Evolutionary conservation across 176 grass and related monocot genomes (phyloP).

Genomic region (Paspalum vaginatum): DNA sequence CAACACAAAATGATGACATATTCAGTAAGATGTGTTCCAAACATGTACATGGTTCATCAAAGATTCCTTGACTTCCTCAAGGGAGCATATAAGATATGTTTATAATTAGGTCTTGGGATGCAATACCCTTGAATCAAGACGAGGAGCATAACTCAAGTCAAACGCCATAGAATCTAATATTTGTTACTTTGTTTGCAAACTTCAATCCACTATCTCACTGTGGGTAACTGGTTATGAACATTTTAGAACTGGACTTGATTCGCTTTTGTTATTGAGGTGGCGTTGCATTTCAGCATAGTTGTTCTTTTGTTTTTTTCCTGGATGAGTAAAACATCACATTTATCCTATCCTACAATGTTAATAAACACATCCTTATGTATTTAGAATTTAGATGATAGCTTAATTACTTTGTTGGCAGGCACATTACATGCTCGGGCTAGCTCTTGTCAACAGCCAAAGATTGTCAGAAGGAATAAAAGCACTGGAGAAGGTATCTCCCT

Average conservation of each 20-base stretch:
- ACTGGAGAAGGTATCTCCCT: constrained; percentile 72
- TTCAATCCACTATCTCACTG: not conserved
- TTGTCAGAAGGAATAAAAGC: constrained; percentile 79
- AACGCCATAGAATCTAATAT: not conserved
- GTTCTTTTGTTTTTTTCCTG: not conserved
- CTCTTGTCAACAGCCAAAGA: constrained; percentile 71
- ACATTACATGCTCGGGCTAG: constrained; percentile 83
- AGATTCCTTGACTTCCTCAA: not conserved
- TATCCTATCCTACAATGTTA: constrained; percentile 14
- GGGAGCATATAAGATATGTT: not conserved
- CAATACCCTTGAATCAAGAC: not conserved
- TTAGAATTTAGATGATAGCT: constrained; percentile 26
- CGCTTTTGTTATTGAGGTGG: constrained; percentile 3
- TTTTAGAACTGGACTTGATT: constrained; percentile 31
- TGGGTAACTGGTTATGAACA: not conserved
- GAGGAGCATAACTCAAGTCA: not conserved
- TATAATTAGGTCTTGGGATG: not conserved
- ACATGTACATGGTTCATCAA: constrained; percentile 2
- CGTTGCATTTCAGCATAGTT: not conserved
- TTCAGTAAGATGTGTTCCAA: constrained; percentile 20
- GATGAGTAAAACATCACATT: constrained; percentile 8
- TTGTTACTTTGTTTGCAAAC: not conserved
- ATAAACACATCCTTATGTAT: not conserved
- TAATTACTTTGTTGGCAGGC: constrained; percentile 53
- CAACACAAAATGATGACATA: not conserved